phyloP scores from a whole-genome alignment of 1,139 yeast species.

The Neolecta irregularis region DNA sequence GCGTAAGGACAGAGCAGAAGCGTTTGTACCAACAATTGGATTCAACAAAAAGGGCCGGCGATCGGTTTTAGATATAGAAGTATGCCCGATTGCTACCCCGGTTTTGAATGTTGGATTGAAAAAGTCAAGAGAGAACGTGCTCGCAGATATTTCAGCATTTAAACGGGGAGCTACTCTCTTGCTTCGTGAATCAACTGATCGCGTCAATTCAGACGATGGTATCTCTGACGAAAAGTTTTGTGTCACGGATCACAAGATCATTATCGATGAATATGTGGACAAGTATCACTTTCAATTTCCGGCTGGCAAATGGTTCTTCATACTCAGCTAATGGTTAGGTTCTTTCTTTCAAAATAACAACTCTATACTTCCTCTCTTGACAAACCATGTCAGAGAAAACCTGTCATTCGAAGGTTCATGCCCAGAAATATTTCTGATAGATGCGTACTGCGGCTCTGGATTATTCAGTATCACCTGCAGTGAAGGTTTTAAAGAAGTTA shows the following conservation, averaged over 20 bases:
- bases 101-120: conserved; percentile 58
- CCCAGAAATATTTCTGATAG: conserved; percentile 45
- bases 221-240: conserved; percentile 1
- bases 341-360: conserved; percentile 89
- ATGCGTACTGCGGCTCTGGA: conserved; percentile 97
- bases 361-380: conserved; percentile 70
- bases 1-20: conserved; percentile 25
- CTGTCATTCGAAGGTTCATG: conserved; percentile 30
- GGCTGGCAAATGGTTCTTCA: conserved; percentile 43
- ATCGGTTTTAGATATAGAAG: conserved; percentile 77
- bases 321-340: background rate
- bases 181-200: conserved; percentile 57
- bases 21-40: conserved; percentile 44
- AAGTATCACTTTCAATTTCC: conserved; percentile 66
- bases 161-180: conserved; percentile 79
- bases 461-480: conserved; percentile 80
- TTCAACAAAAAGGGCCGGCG: conserved; percentile 73
- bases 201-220: conserved; percentile 16
- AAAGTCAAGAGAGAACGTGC: conserved; percentile 49
- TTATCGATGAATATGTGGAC: conserved; percentile 62
- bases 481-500: conserved; percentile 57
- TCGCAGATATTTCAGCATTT: conserved; percentile 35
- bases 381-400: conserved; percentile 62
- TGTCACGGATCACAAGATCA: conserved; percentile 55
- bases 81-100: conserved; percentile 75